Evolutionary conservation across 768 basidiomycete species (phyloP), one percentile per base, ranked within the genome.

Genomic region (Trametes elegans): DNA sequence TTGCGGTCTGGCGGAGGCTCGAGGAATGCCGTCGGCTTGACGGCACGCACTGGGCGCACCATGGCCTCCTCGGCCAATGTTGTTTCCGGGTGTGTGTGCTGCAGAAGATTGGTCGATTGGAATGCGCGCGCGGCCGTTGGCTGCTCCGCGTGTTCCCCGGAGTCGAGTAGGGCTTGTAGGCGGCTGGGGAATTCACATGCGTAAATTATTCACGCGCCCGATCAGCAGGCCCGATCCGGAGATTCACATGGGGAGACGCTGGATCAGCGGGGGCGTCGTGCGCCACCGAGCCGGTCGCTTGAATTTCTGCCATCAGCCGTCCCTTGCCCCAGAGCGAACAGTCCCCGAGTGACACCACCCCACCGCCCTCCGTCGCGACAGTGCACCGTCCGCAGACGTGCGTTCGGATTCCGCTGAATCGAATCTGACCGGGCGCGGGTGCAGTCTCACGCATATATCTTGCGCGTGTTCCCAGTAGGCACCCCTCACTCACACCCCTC

Each of bases 381-480:
- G 26, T 16, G 1, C 41, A 14, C 26, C 21, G 14, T 7, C 19
- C 34, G 14, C 24, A 35, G 24, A 9, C 26, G 48, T 39, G 48
- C 28, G 3, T 11, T 35, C 4, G 4, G 34, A 35, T 11, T 35
- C n/a, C n/a, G n/a, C n/a, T n/a, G n/a, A n/a, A n/a, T n/a, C n/a
- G n/a, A n/a, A n/a, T n/a, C n/a, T n/a, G n/a, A n/a, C n/a, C n/a
- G n/a, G 16, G 19, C 50, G 32, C 50, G 50, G 50, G 50, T 44
- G 50, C 50, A 52, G 42, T 52, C 21, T 24, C 11, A n/a, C 23
- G 13, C 42, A 23, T 44, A 43, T 52, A 52, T 44, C 29, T 52
- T 19, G 11, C 28, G 50, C 29, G 3, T 31, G 18, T 5, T 14
- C 41, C 28, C 26, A 13, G 18, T 24, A 41, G 16, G 24, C 24